Base-by-base conservation (phyloP, 441 rosid genomes). In the Adansonia gregorii region DNA sequence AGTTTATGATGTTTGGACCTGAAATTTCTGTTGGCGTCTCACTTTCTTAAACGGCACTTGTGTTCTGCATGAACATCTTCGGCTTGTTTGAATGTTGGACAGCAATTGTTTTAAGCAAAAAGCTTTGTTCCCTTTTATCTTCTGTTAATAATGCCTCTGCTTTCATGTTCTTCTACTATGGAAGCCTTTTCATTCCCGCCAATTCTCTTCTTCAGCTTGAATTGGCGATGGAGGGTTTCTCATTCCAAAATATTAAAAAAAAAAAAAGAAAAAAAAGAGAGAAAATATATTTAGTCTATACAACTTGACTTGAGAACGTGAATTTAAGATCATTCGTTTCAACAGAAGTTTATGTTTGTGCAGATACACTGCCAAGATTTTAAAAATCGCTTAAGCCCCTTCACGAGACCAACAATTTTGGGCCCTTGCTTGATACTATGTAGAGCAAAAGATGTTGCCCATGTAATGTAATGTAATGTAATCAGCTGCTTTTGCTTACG, bases 1-100 rank as follows among this genome's bases (percentile, higher is more conserved):
- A 15, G 56, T 48, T 41, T 58, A 41, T 56, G 66, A 56, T 41
- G 54, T 73, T 41, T 61, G 66, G 67, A 71, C 74, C 14, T 71
- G 27, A 54, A 17, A 35, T 71, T n/a, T 52, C 48, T 5, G 27
- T 71, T 70, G 17, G 11, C 74, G 35, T 31, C 20, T 7, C 58
- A 2, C 17, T 14, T 17, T 17, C 58, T 27, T 31, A 31, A 2
- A 20, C 41, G 3, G 54, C 15, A 73, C 14, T 56, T 41, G 0
- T 73, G 43, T 58, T 59, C 55, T 46, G 67, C 55, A 11, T 15
- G 68, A 22, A 17, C 41, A 5, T 49, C 31, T 11, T 43, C 20
- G 35, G 6, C 67, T 58, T 56, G 10, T 19, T 68, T 17, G 8
- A 55, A 19, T 31, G 59, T 54, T 10, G 49, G 27, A 31, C 39